Base-by-base conservation (phyloP, 1,139 yeast genomes). In the Casaregolazyma suthepensis region DNA sequence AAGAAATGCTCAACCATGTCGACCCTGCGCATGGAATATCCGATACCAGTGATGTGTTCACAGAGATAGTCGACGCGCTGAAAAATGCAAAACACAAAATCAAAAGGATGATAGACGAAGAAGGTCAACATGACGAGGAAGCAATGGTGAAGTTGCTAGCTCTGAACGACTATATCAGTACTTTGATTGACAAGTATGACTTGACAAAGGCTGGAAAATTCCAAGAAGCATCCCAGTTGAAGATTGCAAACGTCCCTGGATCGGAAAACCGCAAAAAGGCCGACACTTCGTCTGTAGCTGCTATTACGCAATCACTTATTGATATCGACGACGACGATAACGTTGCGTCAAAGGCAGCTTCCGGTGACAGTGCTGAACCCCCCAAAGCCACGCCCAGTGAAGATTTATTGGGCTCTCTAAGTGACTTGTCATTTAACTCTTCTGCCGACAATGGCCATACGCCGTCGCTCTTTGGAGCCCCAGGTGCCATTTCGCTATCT, bases 1-100 rank as follows among this genome's bases (percentile, higher is more conserved):
- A 86, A 53, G 98, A 93, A 64, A 91, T 93, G 97, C 76, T 94
- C 56, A 74, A 76, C 53, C 77, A 85, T 35, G 75, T 82, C 54
- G 71, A 73, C 31, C 76, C 78, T 20, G 75, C 79, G 5, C 84
- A 83, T 58, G 75, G 80, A 31, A 71, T 78, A 19, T 55, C 63
- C 12, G 65, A 66, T 26, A 45, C 60, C 17, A 72, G 68, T 46
- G 77, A 75, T 54, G 93, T 96, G 2, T 71, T 87, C 31, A 75
- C 78, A 51, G 98, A 93, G 63, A 77, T 94, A 57, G 88, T 85
- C 62, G 78, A 85, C 46, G 78, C 96, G 1, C 75, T 94, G 59
- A 90, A 87, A 68, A 83, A 84, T 52, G 83, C 96, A 26, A 91
- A 86, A 65, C 96, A 98, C 44, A 90, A 87, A 64, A 80, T 93